phyloP scores from a whole-genome alignment of 371 early-diverging fungal genomes.

The Apophysomyces ossiformis region DNA sequence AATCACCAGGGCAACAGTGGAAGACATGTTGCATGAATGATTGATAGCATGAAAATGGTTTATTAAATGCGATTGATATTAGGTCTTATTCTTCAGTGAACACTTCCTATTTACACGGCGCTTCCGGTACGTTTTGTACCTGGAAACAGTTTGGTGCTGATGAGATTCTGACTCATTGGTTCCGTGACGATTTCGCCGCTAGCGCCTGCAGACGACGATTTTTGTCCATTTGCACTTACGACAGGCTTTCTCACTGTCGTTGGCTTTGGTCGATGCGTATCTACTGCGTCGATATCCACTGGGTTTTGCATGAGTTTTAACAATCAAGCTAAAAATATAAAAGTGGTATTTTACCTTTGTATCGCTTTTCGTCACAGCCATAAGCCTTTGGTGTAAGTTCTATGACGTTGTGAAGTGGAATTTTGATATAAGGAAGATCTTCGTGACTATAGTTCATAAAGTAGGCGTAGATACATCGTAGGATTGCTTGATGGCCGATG shows the following conservation, averaged over 20 bases:
- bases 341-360: slow-evolving; percentile 47
- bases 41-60: not conserved
- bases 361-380: slow-evolving; percentile 90
- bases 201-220: slow-evolving; percentile 41
- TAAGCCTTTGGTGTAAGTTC: slow-evolving; percentile 97
- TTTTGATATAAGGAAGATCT: slow-evolving; percentile 95
- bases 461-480: slow-evolving; percentile 94
- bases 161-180: slow-evolving; percentile 51
- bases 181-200: slow-evolving; percentile 57
- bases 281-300: slow-evolving; percentile 88
- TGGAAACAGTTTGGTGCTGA: slow-evolving; percentile 48
- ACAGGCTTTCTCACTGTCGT: slow-evolving; percentile 15
- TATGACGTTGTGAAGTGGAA: slow-evolving; percentile 97
- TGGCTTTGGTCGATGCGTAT: slow-evolving; percentile 79
- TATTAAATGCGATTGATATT: not conserved
- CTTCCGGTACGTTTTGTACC: slow-evolving; percentile 14
- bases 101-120: slow-evolving; percentile 3
- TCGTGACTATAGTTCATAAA: slow-evolving; percentile 91
- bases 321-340: slow-evolving; percentile 8
- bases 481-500: slow-evolving; percentile 93
- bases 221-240: slow-evolving; percentile 1
- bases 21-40: not conserved
- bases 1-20: too few relatives aligned
- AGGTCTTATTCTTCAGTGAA: not conserved
- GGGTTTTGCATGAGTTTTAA: not conserved